phyloP scores from a whole-genome alignment of 2,329 filamentous ascomycete genomes.

The Trichoderma polysporum region DNA sequence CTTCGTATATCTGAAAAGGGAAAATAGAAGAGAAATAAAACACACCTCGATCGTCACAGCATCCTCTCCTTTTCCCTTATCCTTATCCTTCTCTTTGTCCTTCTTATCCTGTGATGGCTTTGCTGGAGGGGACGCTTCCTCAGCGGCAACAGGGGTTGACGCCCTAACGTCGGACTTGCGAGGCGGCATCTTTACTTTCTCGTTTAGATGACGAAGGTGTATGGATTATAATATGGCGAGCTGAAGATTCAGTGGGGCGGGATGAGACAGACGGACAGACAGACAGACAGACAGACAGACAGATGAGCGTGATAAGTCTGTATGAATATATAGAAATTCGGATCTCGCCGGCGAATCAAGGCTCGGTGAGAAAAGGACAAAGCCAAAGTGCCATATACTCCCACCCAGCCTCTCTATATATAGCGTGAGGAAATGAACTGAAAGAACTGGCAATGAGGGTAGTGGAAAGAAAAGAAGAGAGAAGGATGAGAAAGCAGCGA shows the following conservation, averaged over 20 bases:
- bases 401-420: neutral
- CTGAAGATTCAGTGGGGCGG: neutral
- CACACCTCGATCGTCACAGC: slow-evolving; percentile 54
- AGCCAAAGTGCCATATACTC: neutral
- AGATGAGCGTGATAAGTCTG: neutral
- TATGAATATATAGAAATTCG: neutral
- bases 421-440: neutral
- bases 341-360: neutral
- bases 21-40: no score
- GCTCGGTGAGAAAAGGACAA: neutral
- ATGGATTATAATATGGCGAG: neutral
- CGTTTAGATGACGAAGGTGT: neutral
- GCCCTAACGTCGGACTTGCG: slow-evolving; percentile 49
- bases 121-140: slow-evolving; percentile 27
- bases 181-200: slow-evolving; percentile 47
- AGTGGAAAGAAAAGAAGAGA: neutral
- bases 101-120: slow-evolving; percentile 35
- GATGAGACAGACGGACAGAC: neutral
- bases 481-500: neutral
- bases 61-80: slow-evolving; percentile 39
- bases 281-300: no score
- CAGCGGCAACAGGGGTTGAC: slow-evolving; percentile 25
- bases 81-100: slow-evolving; percentile 36
- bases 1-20: no score
- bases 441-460: neutral